Conservation (phyloP, 768 basidiomycete species). For the Lyophyllum decastes region DNA sequence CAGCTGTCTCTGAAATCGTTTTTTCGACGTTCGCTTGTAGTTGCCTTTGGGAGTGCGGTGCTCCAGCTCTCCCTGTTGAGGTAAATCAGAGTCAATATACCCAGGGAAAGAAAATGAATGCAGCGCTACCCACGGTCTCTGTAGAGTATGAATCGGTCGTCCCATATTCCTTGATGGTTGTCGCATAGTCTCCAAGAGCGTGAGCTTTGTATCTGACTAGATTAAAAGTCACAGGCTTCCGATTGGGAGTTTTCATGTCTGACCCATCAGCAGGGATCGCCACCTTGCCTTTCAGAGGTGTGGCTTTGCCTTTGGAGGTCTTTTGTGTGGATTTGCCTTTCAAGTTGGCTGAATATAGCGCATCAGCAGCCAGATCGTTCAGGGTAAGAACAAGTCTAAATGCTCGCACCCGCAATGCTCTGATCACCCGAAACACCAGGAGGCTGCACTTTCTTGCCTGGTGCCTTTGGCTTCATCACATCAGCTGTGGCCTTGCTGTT, state of each 20-base stretch:
- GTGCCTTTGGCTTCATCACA: background rate
- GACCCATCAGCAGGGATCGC: too few relatives aligned
- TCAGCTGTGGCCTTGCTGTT: too few relatives aligned
- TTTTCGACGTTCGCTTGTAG: slow-evolving; percentile 4
- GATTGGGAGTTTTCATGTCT: background rate
- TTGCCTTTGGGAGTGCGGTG: background rate
- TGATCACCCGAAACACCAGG: background rate
- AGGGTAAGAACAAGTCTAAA: too few relatives aligned
- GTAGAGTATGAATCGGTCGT: too few relatives aligned
- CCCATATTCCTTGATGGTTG: too few relatives aligned
- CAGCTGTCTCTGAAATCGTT: background rate
- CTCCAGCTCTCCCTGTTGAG: slow-evolving; percentile 7
- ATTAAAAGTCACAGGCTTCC: too few relatives aligned
- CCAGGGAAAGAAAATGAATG: background rate
- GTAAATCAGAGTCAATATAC: background rate
- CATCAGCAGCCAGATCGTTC: too few relatives aligned
- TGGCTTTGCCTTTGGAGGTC: too few relatives aligned
- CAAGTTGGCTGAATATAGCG: too few relatives aligned
- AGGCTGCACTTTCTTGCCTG: background rate
- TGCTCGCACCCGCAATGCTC: too few relatives aligned
- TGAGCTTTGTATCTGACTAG: slow-evolving; percentile 31
- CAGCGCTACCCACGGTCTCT: slow-evolving; percentile 21
- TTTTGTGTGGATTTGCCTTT: too few relatives aligned
- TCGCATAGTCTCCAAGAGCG: slow-evolving; percentile 26
- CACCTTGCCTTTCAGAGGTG: too few relatives aligned